A percentile compares a stretch with the other conserved stretches of the same genome.
phyloP scores from a whole-genome alignment of 2,329 filamentous ascomycete genomes.

The Xylariaceae sp. region DNA sequence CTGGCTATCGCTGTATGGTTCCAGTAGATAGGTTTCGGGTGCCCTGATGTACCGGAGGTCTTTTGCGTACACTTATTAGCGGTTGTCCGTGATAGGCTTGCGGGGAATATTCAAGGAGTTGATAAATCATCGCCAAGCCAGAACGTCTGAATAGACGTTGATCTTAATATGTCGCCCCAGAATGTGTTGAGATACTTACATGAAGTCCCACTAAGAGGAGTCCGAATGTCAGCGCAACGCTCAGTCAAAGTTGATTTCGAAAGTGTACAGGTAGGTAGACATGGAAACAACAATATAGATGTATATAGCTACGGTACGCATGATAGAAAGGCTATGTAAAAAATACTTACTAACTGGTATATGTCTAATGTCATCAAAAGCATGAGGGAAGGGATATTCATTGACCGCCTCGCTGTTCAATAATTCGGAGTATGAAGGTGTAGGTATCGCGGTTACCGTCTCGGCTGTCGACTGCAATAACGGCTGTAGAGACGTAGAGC shows the following conservation, averaged over 20 bases:
- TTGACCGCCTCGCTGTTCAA: constrained; percentile 5
- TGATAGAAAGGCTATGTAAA: background rate
- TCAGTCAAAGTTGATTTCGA: background rate
- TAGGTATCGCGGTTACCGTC: constrained; percentile 6
- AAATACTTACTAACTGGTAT: constrained; percentile 8
- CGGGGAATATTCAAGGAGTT: background rate
- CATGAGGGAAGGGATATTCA: constrained; percentile 12
- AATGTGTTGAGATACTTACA: constrained; percentile 6
- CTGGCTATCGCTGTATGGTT: constrained; percentile 20
- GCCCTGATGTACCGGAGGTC: constrained; percentile 24
- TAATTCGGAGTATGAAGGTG: constrained; percentile 10
- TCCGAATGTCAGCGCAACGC: constrained; percentile 1
- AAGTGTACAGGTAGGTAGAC: background rate
- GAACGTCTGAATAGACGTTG: background rate
- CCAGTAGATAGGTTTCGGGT: constrained; percentile 29
- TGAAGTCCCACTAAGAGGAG: constrained; percentile 12
- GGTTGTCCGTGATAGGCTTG: background rate
- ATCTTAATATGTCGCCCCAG: background rate
- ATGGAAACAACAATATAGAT: background rate
- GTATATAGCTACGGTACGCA: too few relatives aligned
- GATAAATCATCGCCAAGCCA: background rate
- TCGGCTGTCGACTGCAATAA: constrained; percentile 3
- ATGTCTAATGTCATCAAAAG: constrained; percentile 10
- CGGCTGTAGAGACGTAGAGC: constrained; percentile 1
- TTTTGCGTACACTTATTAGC: background rate